These are phyloP conservation scores for Debaryomyces hansenii DNA, from an alignment of 805 yeast species.

Conservation along the genomic window DNA sequence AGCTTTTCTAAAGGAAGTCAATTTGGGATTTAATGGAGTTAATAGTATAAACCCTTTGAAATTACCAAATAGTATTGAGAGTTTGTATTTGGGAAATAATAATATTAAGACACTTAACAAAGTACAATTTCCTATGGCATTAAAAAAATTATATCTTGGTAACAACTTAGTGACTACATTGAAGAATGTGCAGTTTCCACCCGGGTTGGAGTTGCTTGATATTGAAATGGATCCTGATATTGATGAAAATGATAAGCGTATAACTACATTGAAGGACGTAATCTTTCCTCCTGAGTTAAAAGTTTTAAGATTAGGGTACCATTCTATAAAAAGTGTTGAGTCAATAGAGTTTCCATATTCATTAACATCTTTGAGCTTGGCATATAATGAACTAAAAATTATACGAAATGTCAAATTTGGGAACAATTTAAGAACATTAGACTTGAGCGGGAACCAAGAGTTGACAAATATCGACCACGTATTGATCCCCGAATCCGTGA, in stretches of 20 bases:
- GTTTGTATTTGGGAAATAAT: slow-evolving; percentile 36
- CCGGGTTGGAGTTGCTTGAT: slow-evolving; percentile 38
- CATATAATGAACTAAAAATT: slow-evolving; percentile 39
- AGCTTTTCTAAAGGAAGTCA: slow-evolving; percentile 25
- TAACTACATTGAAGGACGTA: slow-evolving; percentile 43
- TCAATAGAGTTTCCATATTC: slow-evolving; percentile 37
- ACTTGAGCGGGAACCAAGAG: slow-evolving; percentile 44
- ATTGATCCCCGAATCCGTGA: slow-evolving; percentile 35
- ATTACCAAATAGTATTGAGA: slow-evolving; percentile 40
- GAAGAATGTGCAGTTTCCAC: slow-evolving; percentile 43
- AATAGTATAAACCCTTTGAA: slow-evolving; percentile 46
- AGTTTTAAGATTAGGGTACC: slow-evolving; percentile 38
- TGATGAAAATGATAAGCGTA: slow-evolving; percentile 42
- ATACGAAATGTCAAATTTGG: slow-evolving; percentile 40
- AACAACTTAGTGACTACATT: slow-evolving; percentile 45
- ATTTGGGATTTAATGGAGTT: slow-evolving; percentile 40
- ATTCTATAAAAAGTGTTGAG: slow-evolving; percentile 38
- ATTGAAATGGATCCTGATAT: slow-evolving; percentile 42
- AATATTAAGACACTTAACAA: slow-evolving; percentile 46
- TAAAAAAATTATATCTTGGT: slow-evolving; percentile 39
- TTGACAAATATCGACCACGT: slow-evolving; percentile 37
- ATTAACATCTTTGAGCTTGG: slow-evolving; percentile 31
- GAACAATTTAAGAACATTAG: slow-evolving; percentile 29
- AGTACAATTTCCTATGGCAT: slow-evolving; percentile 36
- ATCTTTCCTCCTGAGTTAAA: slow-evolving; percentile 35